These are phyloP conservation scores for Wickerhamomyces sydowiorum DNA, from an alignment of 805 yeast genomes.

Conservation along the genomic window DNA sequence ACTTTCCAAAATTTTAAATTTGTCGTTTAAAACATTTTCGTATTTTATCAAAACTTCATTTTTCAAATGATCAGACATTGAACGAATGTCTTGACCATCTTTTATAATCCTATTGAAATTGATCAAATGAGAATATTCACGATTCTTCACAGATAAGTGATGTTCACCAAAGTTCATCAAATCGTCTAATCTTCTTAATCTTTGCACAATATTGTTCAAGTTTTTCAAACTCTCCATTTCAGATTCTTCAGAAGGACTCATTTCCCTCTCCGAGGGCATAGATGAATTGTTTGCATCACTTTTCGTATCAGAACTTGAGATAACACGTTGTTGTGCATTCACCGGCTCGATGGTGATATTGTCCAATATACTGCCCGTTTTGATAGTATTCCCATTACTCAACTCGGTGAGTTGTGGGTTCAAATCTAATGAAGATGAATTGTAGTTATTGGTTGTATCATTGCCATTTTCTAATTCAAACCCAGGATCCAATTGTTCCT, in stretches of 20 bases:
- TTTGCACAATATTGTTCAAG: slow-evolving; percentile 7
- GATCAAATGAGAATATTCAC: slow-evolving; percentile 6
- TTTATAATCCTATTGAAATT: slow-evolving; percentile 4
- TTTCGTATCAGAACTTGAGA: slow-evolving; percentile 2
- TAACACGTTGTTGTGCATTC: slow-evolving; percentile 4
- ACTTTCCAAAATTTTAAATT: slow-evolving; percentile 12
- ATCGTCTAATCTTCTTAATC: slow-evolving; percentile 3
- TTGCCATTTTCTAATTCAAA: background rate
- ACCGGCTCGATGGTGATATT: slow-evolving; percentile 21
- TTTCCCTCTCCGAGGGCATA: slow-evolving; percentile 18
- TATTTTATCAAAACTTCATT: slow-evolving; percentile 4
- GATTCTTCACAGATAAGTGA: slow-evolving; percentile 12
- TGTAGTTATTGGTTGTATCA: background rate
- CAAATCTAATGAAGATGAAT: background rate
- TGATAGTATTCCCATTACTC: background rate
- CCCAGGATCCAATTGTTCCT: background rate
- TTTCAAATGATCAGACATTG: slow-evolving; percentile 1
- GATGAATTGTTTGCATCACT: background rate
- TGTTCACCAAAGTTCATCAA: slow-evolving; percentile 15
- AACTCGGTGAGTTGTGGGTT: background rate
- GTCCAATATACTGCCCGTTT: slow-evolving; percentile 4
- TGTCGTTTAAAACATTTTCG: slow-evolving; percentile 12
- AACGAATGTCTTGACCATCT: slow-evolving; percentile 3
- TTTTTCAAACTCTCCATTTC: slow-evolving; percentile 18
- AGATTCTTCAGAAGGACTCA: slow-evolving; percentile 4